These are phyloP conservation scores for Iris macrosiphon DNA, from an alignment of 106 monocot genomes.

Conservation along the genomic window DNA sequence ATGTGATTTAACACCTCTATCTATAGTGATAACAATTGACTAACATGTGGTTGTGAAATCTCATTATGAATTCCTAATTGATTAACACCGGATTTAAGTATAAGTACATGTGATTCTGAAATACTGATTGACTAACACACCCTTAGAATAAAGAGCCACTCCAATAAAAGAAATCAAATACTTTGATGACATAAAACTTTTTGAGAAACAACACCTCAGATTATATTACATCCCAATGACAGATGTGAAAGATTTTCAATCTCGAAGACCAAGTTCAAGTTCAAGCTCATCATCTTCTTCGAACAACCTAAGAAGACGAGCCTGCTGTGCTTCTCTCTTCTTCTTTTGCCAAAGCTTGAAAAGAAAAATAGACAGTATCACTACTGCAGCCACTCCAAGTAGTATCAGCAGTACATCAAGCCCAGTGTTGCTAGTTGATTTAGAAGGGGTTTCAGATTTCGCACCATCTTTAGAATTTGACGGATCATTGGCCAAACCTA, in stretches of 20 bases:
- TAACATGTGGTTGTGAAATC: too few relatives aligned
- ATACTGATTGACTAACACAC: too few relatives aligned
- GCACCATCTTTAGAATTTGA: conserved; percentile 24
- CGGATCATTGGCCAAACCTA: conserved; percentile 31
- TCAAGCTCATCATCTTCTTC: conserved; percentile 59
- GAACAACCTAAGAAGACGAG: conserved; percentile 38
- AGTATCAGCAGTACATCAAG: conserved; percentile 18
- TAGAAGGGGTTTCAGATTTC: conserved; percentile 30
- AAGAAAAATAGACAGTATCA: conserved; percentile 13
- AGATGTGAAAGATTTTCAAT: conserved; percentile 15
- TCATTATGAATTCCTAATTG: too few relatives aligned
- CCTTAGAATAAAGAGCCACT: too few relatives aligned
- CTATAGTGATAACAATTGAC: too few relatives aligned
- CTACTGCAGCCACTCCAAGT: conserved; percentile 17
- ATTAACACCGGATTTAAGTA: too few relatives aligned
- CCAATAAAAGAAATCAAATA: too few relatives aligned
- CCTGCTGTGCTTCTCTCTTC: conserved; percentile 48
- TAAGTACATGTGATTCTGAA: too few relatives aligned
- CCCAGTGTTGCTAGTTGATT: conserved; percentile 19
- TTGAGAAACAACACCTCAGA: conserved; percentile 3
- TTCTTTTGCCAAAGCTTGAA: conserved; percentile 46
- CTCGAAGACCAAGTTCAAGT: conserved; percentile 43
- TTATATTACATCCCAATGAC: conserved; percentile 2
- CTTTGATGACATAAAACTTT: too few relatives aligned
- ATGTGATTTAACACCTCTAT: too few relatives aligned